Evolutionary conservation across 371 early-diverging fungal species (phyloP), one percentile per base, ranked within the genome.

Genomic region (Thermomucor indicae-seudaticae): DNA sequence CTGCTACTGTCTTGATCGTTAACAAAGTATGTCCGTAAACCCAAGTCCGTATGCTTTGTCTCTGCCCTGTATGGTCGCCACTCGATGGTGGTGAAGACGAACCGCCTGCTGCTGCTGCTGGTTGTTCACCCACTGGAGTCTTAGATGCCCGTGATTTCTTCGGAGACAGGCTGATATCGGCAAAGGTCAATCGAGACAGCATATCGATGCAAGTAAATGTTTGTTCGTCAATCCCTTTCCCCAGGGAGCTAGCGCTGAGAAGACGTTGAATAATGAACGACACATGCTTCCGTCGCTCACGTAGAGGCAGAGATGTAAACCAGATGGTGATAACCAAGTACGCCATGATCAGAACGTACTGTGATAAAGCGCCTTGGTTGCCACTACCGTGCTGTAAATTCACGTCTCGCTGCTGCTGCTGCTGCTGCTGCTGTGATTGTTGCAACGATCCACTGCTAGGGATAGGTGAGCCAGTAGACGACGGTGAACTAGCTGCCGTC

Each of bases 191-290:
- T 17, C 92, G 84, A 12, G 92, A 79, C 17, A 97, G 70, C 90
- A 96, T 91, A 55, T 97, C 97, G 57, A 97, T 73, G 47, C 94
- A 93, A 7, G 95, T 86, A 54, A 88, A 89, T 0, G 88, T 85
- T 39, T 81, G 87, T 58, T 92, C 95, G 56, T 89, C 89, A 41
- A 91, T 72, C 2, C 56, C 25, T 31, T 63, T 57, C 0, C 70
- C 57, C 16, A 58, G 50, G 0, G 72, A 72, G 19, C 78, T 82
- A 17, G 65, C 68, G 16, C 74, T 63, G 7, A 90, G 58, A n/a
- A 93, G 72, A 28, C 85, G 79, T 25, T 85, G 79, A 19, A 91
- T 73, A 29, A 94, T 90, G 50, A 89, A 91, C 0, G 88, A 80
- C 0, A 94, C 90, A 64, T 88, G 91, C 41, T 86, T 85, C 28